Evolutionary conservation across 148 eudicot genomes (phyloP).

Genomic region (Rhododendron simsii): DNA sequence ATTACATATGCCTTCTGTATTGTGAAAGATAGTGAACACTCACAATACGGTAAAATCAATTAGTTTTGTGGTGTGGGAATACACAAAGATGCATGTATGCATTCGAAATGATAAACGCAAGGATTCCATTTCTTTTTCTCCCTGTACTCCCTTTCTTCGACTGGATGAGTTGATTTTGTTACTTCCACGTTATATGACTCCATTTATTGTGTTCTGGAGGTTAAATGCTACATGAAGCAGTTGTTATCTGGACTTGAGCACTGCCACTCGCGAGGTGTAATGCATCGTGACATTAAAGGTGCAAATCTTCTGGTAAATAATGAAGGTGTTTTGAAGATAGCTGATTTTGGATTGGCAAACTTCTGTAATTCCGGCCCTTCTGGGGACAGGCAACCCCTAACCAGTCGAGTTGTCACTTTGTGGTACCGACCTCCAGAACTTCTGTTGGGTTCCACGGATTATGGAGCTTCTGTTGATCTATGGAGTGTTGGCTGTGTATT

Average conservation of each 20-base stretch:
- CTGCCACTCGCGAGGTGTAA: conserved; percentile 35
- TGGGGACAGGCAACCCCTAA: conserved; percentile 23
- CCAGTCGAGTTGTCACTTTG: conserved; percentile 40
- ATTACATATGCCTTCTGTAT: not conserved
- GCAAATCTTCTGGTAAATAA: conserved; percentile 34
- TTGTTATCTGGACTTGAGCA: conserved; percentile 37
- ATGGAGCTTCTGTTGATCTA: conserved; percentile 32
- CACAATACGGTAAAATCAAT: not conserved
- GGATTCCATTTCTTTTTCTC: not conserved
- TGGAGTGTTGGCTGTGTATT: conserved; percentile 46
- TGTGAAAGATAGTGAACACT: not conserved
- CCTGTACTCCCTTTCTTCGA: not conserved
- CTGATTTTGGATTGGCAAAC: conserved; percentile 48
- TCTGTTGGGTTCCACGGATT: conserved; percentile 35
- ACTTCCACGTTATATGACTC: not conserved
- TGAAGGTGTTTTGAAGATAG: conserved; percentile 61
- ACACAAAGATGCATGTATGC: not conserved
- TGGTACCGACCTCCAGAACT: conserved; percentile 52
- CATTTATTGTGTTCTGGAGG: conserved; percentile 15
- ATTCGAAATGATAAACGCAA: not conserved
- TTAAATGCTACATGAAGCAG: conserved; percentile 44
- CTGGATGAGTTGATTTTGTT: not conserved
- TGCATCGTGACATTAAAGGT: conserved; percentile 42
- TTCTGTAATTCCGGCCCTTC: conserved; percentile 21
- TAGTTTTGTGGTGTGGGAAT: not conserved